Evolutionary conservation across 1,139 yeast genomes (phyloP), one percentile per base, ranked within the genome.

Genomic region (Kazachstania sp.): DNA sequence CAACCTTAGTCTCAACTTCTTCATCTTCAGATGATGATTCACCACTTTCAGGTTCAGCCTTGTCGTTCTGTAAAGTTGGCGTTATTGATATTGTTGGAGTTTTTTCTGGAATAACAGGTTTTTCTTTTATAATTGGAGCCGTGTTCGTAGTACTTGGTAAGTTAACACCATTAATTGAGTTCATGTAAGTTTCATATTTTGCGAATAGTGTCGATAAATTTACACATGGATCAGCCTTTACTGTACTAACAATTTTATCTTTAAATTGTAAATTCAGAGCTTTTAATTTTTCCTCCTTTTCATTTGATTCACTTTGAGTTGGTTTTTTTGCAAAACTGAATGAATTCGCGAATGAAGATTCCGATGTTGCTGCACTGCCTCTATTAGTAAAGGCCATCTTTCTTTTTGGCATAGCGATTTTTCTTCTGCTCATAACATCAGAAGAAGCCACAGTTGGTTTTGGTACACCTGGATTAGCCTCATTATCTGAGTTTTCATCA

Each of bases 221-320:
- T 0, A 77, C 81, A 19, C 78, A 69, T 0, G 81, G 74, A 51
- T 78, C 76, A 3, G 69, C 66, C 1, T 60, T 56, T 41, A 73
- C 64, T 28, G 75, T 68, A 34, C 69, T 66, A 34, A 68, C 68
- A 42, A 87, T 63, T 30, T 78, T 70, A 19, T 72, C 71, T 29
- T 77, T 67, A 55, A 87, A 83, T 51, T 74, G 78, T 26, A 77
- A 75, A 62, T 86, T 86, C 60, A 87, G 72, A 1, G 95, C 95
- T 57, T 74, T 77, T 35, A 81, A 62, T 57, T 79, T 78, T 15
- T 61, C 61, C 15, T 50, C 45, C 34, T 49, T 51, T 35, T 55
- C 55, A 42, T 49, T 32, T n/a, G n/a, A 15, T 13, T 19, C 34
- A 35, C 4, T n/a, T 23, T 37, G 15, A 16, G 20, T 32, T 3